phyloP scores from a whole-genome alignment of 176 grass and related monocot genomes.

The Thalia dealbata region DNA sequence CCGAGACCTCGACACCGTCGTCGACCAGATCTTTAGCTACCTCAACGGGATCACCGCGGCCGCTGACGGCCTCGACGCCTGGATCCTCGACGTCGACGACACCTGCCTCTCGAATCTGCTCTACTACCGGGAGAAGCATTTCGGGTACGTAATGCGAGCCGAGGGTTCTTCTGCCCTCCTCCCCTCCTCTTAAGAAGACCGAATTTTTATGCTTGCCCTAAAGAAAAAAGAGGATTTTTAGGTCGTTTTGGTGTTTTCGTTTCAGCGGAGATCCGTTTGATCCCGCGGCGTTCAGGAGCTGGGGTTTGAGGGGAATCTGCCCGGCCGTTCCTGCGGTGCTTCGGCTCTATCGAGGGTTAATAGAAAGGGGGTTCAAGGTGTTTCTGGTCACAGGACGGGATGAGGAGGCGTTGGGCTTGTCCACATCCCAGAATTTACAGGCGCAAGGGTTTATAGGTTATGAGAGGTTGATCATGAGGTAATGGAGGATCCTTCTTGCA shows the following conservation, averaged over 20 bases:
- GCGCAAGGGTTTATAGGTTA: conserved; percentile 56
- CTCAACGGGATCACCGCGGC: conserved; percentile 10
- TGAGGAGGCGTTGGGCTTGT: conserved; percentile 34
- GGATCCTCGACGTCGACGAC: conserved; percentile 88
- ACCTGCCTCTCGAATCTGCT: conserved; percentile 53
- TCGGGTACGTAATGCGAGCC: conserved; percentile 44
- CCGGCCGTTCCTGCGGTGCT: conserved; percentile 47
- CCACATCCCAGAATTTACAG: conserved; percentile 42
- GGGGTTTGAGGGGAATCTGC: conserved; percentile 45
- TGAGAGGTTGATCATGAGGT: conserved; percentile 84
- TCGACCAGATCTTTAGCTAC: conserved; percentile 45
- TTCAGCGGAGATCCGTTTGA: conserved; percentile 53
- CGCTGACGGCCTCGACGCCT: conserved; percentile 25
- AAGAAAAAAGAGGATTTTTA: neutral
- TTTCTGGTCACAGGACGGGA: conserved; percentile 78
- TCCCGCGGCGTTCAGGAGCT: conserved; percentile 43
- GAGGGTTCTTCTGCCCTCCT: neutral
- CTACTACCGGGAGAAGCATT: conserved; percentile 62
- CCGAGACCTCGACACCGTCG: conserved; percentile 47
- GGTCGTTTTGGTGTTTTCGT: neutral
- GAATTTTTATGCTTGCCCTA: neutral
- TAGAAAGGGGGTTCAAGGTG: conserved; percentile 56
- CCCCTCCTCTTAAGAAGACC: neutral
- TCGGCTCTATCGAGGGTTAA: conserved; percentile 31
- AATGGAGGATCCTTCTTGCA: neutral